Conservation (phyloP, 495 filamentous ascomycete genomes). For the Letharia columbiana region DNA sequence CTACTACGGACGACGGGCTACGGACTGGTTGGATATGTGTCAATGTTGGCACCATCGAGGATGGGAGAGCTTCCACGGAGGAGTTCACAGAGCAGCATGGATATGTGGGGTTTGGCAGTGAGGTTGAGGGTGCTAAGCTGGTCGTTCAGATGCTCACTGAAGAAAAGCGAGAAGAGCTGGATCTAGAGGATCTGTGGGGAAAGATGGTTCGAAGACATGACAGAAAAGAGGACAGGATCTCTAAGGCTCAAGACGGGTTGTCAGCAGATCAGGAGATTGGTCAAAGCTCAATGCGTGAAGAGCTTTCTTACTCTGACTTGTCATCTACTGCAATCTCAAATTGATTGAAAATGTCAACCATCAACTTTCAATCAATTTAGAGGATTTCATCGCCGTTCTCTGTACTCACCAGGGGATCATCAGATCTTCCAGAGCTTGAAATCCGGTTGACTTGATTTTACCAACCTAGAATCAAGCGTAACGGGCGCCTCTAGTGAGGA, state of each 20-base stretch:
- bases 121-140: constrained; percentile 49
- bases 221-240: constrained; percentile 30
- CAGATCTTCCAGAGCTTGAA: no score
- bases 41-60: constrained; percentile 65
- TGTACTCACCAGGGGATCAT: background rate
- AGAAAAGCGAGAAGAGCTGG: constrained; percentile 71
- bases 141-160: constrained; percentile 89
- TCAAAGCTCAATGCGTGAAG: constrained; percentile 11
- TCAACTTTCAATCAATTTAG: background rate
- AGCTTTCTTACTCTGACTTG: constrained; percentile 15
- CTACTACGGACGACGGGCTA: constrained; percentile 62
- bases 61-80: constrained; percentile 34
- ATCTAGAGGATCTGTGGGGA: constrained; percentile 75
- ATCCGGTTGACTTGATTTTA: background rate
- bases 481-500: background rate
- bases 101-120: constrained; percentile 68
- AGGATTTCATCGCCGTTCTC: background rate
- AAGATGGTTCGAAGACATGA: constrained; percentile 39
- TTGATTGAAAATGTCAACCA: constrained; percentile 28
- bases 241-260: constrained; percentile 23
- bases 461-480: background rate
- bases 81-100: constrained; percentile 32
- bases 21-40: constrained; percentile 94
- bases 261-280: constrained; percentile 23
- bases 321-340: constrained; percentile 23